These are phyloP conservation scores for Musa schizocarpa DNA, from an alignment of 176 grass and related monocot genomes.

Conservation along the genomic window DNA sequence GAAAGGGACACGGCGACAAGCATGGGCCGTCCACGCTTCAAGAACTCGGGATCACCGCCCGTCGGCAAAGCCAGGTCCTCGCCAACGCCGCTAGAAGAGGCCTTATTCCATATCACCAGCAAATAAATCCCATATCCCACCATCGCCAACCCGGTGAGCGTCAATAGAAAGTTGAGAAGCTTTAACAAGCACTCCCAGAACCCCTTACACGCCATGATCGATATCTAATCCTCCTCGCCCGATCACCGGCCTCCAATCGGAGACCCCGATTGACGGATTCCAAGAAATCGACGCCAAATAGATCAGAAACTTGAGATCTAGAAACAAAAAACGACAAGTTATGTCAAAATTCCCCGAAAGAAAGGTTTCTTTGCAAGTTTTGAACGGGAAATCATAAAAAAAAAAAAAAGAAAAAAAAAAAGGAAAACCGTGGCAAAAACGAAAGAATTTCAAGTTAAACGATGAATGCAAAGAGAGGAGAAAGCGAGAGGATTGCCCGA, in stretches of 20 bases:
- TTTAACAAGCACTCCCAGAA: slow-evolving; percentile 81
- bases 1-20: slow-evolving; percentile 47
- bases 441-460: background rate
- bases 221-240: slow-evolving; percentile 9
- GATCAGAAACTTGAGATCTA: background rate
- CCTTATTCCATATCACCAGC: slow-evolving; percentile 54
- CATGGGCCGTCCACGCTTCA: slow-evolving; percentile 56
- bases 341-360: background rate
- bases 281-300: background rate
- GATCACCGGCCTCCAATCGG: slow-evolving; percentile 21
- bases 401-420: background rate
- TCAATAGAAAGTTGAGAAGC: slow-evolving; percentile 86
- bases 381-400: background rate
- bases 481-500: background rate
- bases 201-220: slow-evolving; percentile 65
- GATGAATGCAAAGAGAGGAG: background rate
- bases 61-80: slow-evolving; percentile 13
- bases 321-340: background rate
- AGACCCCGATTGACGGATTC: background rate
- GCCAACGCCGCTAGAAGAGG: slow-evolving; percentile 18
- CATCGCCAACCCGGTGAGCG: slow-evolving; percentile 72
- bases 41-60: slow-evolving; percentile 28
- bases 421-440: background rate
- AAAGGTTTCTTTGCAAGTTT: background rate
- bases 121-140: slow-evolving; percentile 78